These are phyloP conservation scores for Rhynchospora tenuis DNA, from an alignment of 176 grass and related monocot species.

Conservation along the genomic window DNA sequence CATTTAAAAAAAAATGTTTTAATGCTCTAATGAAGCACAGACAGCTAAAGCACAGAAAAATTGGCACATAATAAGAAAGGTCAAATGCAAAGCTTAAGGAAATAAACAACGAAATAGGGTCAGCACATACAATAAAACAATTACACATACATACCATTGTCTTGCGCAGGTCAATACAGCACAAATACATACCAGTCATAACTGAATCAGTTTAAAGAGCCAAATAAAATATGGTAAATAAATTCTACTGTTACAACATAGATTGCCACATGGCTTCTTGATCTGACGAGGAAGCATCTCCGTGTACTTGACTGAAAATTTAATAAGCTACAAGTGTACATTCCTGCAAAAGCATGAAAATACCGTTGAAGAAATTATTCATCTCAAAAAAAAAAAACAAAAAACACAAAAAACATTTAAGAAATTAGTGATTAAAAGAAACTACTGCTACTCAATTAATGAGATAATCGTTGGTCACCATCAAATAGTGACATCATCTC, in stretches of 20 bases:
- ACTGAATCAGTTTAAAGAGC: neutral
- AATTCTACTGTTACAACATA: neutral
- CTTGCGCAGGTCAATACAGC: neutral
- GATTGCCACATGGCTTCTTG: neutral
- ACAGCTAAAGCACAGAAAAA: neutral
- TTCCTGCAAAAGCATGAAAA: neutral
- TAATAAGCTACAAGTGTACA: neutral
- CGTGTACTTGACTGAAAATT: neutral
- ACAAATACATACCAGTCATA: constrained; percentile 11
- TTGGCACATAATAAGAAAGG: neutral
- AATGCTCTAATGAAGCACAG: neutral
- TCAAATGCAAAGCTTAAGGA: neutral
- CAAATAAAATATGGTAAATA: constrained; percentile 9
- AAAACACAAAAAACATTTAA: too few relatives aligned
- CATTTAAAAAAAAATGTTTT: neutral
- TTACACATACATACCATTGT: neutral
- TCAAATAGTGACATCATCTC: neutral
- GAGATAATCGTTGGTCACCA: neutral
- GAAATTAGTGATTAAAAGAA: neutral
- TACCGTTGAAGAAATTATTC: too few relatives aligned
- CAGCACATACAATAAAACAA: neutral
- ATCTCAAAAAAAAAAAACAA: too few relatives aligned
- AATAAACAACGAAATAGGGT: neutral
- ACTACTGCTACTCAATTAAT: neutral
- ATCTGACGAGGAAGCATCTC: neutral